These are phyloP conservation scores for Plicaturopsis crispa DNA, from an alignment of 768 basidiomycete genomes.

Conservation along the genomic window DNA sequence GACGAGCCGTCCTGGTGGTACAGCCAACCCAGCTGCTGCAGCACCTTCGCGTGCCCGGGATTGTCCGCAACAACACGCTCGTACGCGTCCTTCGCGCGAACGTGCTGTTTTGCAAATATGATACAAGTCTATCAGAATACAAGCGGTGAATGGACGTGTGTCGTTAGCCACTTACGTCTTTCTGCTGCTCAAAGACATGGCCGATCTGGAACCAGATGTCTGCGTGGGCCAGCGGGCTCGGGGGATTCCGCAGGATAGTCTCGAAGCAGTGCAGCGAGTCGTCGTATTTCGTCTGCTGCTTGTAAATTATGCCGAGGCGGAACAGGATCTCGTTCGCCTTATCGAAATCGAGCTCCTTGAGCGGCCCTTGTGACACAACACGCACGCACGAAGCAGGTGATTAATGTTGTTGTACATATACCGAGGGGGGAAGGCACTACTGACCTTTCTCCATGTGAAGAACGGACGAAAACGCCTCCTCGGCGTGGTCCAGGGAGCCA, in stretches of 20 bases:
- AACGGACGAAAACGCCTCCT: conserved; percentile 96
- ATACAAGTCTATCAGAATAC: background rate
- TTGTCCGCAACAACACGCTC: conserved; percentile 92
- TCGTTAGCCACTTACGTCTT: conserved; percentile 73
- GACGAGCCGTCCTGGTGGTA: conserved; percentile 93
- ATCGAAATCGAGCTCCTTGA: conserved; percentile 75
- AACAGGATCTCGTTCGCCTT: conserved; percentile 99
- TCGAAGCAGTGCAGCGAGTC: conserved; percentile 91
- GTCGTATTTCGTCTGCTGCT: conserved; percentile 92
- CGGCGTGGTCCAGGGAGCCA: conserved; percentile 96
- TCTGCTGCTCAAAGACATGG: conserved; percentile 95
- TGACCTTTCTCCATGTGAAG: conserved; percentile 95
- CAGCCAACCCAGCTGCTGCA: conserved; percentile 96
- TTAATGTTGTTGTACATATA: conserved; percentile 14
- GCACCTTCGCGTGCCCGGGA: conserved; percentile 91
- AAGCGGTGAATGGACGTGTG: background rate
- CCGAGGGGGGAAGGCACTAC: background rate
- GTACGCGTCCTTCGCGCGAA: conserved; percentile 89
- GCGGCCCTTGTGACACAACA: too few species aligned
- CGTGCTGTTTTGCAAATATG: conserved; percentile 69
- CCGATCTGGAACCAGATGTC: conserved; percentile 99
- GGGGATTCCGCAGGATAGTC: conserved; percentile 92
- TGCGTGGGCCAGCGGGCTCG: conserved; percentile 89
- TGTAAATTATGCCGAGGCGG: conserved; percentile 97
- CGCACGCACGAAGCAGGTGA: too few species aligned